Base-by-base conservation (phyloP, 2,329 filamentous ascomycete genomes). In the Ceratocystis papillata region DNA sequence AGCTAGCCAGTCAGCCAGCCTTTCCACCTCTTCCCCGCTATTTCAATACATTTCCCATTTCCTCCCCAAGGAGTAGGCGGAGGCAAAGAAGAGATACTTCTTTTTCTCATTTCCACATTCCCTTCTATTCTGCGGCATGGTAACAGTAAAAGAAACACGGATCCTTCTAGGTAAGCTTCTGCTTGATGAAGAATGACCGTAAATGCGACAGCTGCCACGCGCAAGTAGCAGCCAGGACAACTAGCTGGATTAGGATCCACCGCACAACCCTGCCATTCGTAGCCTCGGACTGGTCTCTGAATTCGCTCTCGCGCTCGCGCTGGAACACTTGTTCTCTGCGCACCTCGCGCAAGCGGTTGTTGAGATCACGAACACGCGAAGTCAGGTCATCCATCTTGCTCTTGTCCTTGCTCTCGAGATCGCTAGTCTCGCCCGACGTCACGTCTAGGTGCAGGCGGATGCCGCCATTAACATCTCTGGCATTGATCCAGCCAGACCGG, bases 171-270 rank as follows among this genome's bases (percentile, higher is more conserved):
- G 94, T 97, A 75, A 99, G 86, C 83, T 99, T 99, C 81, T 97
- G 93, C 83, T 99, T 99, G 81, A 99, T 99, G 80, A 99, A 99
- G 83, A 99, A 99, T 60, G 89, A 88, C 71, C 94, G 84, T 72
- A 99, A 83, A 78, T 99, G 93, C 65, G 91, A 96, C 60, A 99
- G 81, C 77, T 99, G 94, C 94, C 94, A 99, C 69, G 90, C 89
- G 78, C 94, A 99, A 44, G 94, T 96, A 66, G 87, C 81, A 65
- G 87, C 89, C 65, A 99, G 81, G 46, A 97, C 85, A 64, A 86
- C 82, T 68, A 97, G 79, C 77, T 99, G 94, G 71, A 97, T 87
- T 70, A 96, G 73, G 70, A 94, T 93, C 93, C 94, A 99, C 71
- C 91, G 87, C 63, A 97, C 86, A 69, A 97, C 93, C 72, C 93